Base-by-base conservation (phyloP, 1,139 yeast species). In the Groenewaldozyma sp. region DNA sequence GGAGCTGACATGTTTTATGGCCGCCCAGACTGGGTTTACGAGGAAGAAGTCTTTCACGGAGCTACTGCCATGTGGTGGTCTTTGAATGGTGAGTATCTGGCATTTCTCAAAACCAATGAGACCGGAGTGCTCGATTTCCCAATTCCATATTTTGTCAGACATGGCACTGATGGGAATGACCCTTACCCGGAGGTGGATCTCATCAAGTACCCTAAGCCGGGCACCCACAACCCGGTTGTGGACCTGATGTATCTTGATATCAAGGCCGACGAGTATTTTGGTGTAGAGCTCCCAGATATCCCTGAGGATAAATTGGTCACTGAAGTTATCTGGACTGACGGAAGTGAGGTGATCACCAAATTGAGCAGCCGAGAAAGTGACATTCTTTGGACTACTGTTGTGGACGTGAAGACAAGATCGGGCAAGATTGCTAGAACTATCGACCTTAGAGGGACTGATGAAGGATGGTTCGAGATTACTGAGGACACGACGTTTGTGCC, bases 21-120 rank as follows among this genome's bases (percentile, higher is more conserved):
- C 0, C 80, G 76, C 46, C 82, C 96, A 0, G 98, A 91, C 54
- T 91, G 98, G 98, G 84, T 91, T 0, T 91, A 91, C 55, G 98
- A 91, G 58, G 98, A 93, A 53, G 98, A 93, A 54, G 87, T 91
- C 1, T 59, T 80, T 3, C 69, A 73, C 0, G 64, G 68, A 4
- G 84, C 81, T 48, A 64, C 64, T 33, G 76, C 93, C 2, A 59
- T 86, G 18, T 91, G 95, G 94, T 91, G 96, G 95, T 71, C 91
- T 11, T 81, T 82, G 0, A 76, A 80, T 50, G 87, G 82, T 46
- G 59, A 73, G 4, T 65, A 68, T 44, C 54, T 91, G 37, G 73
- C 87, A 0, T 91, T 68, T 55, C 68, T 83, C 34, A 68, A 72
- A 31, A 68, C 83, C 14, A 74, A 91, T 56, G 96, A 88, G 49